Conservation (phyloP, 148 eudicot genomes). For the Silene latifolia region DNA sequence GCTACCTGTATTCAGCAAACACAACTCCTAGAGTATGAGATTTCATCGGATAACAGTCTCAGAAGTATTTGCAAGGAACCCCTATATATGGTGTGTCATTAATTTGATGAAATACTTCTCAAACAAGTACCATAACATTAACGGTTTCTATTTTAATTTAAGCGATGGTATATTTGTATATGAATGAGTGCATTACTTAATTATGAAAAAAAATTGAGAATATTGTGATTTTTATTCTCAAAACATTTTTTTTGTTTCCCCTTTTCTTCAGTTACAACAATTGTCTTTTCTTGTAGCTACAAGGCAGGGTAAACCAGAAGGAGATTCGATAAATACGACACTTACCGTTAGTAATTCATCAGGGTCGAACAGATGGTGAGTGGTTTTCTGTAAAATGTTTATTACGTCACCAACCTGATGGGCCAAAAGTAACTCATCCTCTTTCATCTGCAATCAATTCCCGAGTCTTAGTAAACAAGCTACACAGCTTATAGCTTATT, state of each 20-base stretch:
- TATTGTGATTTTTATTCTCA: no score
- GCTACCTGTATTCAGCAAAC: conserved; percentile 58
- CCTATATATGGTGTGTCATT: no score
- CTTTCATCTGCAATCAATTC: conserved; percentile 71
- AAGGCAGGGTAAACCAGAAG: no score
- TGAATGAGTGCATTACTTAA: neutral
- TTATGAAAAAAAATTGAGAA: no score
- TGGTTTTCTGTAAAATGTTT: conserved; percentile 68
- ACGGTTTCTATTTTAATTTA: neutral
- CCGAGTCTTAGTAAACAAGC: neutral
- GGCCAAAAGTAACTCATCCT: conserved; percentile 69
- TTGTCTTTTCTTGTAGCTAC: no score
- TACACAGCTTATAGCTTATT: neutral
- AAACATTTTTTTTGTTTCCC: no score
- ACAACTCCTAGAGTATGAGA: neutral
- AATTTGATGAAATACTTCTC: no score
- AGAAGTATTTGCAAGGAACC: no score
- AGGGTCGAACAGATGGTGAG: conserved; percentile 95
- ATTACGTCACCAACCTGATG: conserved; percentile 90
- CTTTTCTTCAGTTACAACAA: no score
- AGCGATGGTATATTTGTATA: neutral
- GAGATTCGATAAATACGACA: neutral
- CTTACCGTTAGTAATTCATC: conserved; percentile 85
- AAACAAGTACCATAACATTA: no score
- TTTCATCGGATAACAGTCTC: neutral